Conservation (phyloP, 2,329 filamentous ascomycete genomes). For the Colletotrichum kahawae region DNA sequence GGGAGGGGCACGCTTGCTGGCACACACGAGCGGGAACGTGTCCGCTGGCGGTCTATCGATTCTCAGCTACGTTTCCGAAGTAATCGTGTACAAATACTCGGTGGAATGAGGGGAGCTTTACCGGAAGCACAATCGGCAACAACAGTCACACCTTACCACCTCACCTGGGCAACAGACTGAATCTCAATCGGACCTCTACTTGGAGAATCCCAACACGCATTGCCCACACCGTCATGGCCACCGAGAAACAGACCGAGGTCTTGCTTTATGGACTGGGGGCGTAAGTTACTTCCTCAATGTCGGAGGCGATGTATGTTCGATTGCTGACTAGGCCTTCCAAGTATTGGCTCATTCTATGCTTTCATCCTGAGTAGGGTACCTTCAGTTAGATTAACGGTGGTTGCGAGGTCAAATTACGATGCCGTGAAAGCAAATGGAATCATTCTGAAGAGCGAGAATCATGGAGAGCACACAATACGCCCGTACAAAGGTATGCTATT, state of each 20-base stretch:
- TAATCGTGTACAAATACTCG: not conserved
- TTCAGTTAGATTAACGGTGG: constrained; percentile 58
- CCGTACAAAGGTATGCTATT: constrained; percentile 43
- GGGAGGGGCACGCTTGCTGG: not conserved
- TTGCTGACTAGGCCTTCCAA: constrained; percentile 25
- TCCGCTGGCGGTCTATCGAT: not conserved
- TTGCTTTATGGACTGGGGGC: constrained; percentile 59
- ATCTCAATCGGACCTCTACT: not conserved
- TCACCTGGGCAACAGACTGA: not conserved
- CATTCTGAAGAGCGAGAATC: constrained; percentile 57
- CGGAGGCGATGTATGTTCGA: not conserved
- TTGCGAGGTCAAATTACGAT: constrained; percentile 65
- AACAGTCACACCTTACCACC: not conserved
- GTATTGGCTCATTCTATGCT: constrained; percentile 63
- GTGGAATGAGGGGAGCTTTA: not conserved
- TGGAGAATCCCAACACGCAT: not conserved
- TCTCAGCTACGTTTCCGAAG: not conserved
- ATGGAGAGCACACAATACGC: constrained; percentile 57
- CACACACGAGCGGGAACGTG: not conserved
- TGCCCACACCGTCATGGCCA: constrained; percentile 10
- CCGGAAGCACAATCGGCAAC: not conserved
- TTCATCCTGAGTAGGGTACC: constrained; percentile 52
- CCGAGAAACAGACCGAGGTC: constrained; percentile 32
- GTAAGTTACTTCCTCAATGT: constrained; percentile 37
- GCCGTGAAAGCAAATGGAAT: constrained; percentile 59